A percentile compares a stretch with the other conserved stretches of the same genome.
phyloP scores from a whole-genome alignment of 441 rosid genomes.

The Erysimum pusillum region DNA sequence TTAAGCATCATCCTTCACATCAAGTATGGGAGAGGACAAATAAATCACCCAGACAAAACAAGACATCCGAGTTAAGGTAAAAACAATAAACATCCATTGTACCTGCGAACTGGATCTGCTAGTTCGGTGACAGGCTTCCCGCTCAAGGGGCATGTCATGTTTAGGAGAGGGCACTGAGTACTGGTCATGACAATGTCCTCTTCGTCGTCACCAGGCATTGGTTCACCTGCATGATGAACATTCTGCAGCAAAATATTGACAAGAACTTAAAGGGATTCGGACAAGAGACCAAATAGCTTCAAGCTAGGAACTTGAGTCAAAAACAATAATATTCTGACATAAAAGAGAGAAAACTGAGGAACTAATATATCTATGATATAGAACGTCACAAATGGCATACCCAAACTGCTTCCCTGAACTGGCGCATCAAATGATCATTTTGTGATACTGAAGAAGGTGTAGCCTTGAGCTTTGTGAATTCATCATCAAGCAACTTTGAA shows the following conservation, averaged over 20 bases:
- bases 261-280: constrained; percentile 10
- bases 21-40: constrained; percentile 19
- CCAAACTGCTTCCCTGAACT: constrained; percentile 87
- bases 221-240: constrained; percentile 88
- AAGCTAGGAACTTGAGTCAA: constrained; percentile 11
- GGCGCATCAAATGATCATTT: constrained; percentile 66
- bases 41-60: background rate
- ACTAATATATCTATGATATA: constrained; percentile 1
- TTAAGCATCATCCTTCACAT: constrained; percentile 12
- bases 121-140: constrained; percentile 82
- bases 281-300: background rate
- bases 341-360: background rate
- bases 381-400: constrained; percentile 48
- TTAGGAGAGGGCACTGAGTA: constrained; percentile 83
- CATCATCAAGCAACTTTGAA: constrained; percentile 67
- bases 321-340: background rate
- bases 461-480: constrained; percentile 63
- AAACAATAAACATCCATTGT: constrained; percentile 11
- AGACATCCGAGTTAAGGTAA: background rate
- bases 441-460: constrained; percentile 51
- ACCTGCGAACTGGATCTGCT: constrained; percentile 92
- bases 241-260: constrained; percentile 59
- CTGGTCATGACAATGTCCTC: constrained; percentile 90
- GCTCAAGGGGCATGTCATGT: constrained; percentile 77
- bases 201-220: constrained; percentile 95